Percentiles rank a stretch among this genome's conserved stretches.
phyloP scores from a whole-genome alignment of 768 basidiomycete genomes.

The Agaricus subrufescens region DNA sequence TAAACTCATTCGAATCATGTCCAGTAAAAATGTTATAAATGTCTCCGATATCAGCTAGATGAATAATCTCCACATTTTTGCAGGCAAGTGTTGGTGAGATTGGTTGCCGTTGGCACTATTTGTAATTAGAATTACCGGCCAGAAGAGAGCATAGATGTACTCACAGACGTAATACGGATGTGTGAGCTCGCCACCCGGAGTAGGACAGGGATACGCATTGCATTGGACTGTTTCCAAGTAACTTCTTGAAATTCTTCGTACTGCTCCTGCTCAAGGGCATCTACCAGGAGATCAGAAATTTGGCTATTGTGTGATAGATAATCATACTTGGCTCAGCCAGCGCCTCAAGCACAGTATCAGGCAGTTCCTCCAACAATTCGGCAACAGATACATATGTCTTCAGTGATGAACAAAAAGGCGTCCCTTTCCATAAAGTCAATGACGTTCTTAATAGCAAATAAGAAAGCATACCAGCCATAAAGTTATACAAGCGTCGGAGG shows the following conservation, averaged over 20 bases:
- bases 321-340: constrained; percentile 54
- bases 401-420: constrained; percentile 46
- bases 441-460: background rate
- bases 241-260: constrained; percentile 53
- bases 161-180: constrained; percentile 71
- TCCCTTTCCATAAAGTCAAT: constrained; percentile 30
- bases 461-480: constrained; percentile 41
- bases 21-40: constrained; percentile 79
- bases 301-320: background rate
- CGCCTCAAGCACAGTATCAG: constrained; percentile 38
- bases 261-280: constrained; percentile 56
- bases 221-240: constrained; percentile 55
- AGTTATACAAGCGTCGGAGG: constrained; percentile 71
- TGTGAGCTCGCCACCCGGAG: constrained; percentile 66
- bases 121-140: background rate
- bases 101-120: constrained; percentile 59
- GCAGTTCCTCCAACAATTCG: constrained; percentile 55
- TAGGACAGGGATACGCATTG: constrained; percentile 64
- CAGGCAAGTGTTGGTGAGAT: constrained; percentile 61
- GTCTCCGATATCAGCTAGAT: constrained; percentile 79
- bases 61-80: constrained; percentile 79
- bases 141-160: constrained; percentile 16
- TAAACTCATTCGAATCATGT: constrained; percentile 71
- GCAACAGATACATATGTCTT: constrained; percentile 59
- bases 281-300: constrained; percentile 26